Percentiles rank a stretch among this genome's conserved stretches.
Conservation (phyloP, 768 basidiomycete genomes). For the Boletellus emodensis region DNA sequence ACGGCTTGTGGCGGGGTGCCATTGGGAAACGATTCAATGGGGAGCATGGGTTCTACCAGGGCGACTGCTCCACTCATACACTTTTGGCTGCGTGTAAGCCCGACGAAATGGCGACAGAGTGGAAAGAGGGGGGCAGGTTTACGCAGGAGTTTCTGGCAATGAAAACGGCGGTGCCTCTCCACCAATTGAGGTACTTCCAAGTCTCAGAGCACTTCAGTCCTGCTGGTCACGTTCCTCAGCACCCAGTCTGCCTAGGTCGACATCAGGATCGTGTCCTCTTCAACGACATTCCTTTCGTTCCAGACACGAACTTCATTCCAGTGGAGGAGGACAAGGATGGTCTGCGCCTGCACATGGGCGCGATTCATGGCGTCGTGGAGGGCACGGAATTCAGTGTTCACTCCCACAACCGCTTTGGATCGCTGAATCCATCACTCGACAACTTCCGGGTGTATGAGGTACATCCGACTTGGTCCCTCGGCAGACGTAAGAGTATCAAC, state of each 20-base stretch:
- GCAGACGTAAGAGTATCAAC: conserved; percentile 36
- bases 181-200: conserved; percentile 47
- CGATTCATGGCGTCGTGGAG: conserved; percentile 59
- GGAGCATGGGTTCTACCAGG: conserved; percentile 44
- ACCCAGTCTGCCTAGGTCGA: conserved; percentile 47
- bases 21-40: conserved; percentile 34
- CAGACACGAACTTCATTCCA: conserved; percentile 46
- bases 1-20: conserved; percentile 51
- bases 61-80: conserved; percentile 40
- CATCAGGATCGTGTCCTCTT: conserved; percentile 51
- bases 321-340: conserved; percentile 38
- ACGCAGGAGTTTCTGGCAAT: conserved; percentile 52
- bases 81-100: conserved; percentile 55
- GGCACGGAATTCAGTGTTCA: conserved; percentile 63
- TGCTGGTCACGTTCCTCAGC: conserved; percentile 37
- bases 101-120: conserved; percentile 55
- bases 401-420: conserved; percentile 56
- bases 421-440: conserved; percentile 51
- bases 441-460: conserved; percentile 50
- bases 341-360: conserved; percentile 53
- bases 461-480: conserved; percentile 56
- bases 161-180: conserved; percentile 44
- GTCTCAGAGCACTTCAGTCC: conserved; percentile 43
- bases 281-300: conserved; percentile 50
- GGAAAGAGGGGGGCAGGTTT: conserved; percentile 60